Evolutionary conservation across 345 rosid species (phyloP), one percentile per base, ranked within the genome.

Genomic region (Populus euphratica): DNA sequence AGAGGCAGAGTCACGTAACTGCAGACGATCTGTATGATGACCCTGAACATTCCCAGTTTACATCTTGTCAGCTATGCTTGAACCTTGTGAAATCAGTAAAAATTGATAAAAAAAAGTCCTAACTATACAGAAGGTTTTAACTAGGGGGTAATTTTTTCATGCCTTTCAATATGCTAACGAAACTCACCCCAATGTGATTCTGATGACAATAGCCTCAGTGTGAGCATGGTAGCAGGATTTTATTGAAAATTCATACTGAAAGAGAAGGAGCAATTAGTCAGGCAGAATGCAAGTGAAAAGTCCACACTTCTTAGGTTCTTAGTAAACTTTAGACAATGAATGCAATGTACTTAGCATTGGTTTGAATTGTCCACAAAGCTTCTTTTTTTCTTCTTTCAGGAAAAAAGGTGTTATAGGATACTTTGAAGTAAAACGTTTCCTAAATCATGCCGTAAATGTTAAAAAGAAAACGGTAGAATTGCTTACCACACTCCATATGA

Each of bases 1-100:
- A 96, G 92, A 70, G 99, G 98, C 76, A 96, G 89, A 29, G 97
- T 93, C 80, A 96, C 92, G 69, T 96, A 96, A 76, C 99, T 96
- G 90, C 99, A 96, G 31, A 93, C 47, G 68, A 96, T 78, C 81
- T 93, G 98, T 79, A 89, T 87, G 54, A 90, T 8, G 62, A 92
- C 86, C 93, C 98, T 96, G 90, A 23, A 83, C 79, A 39, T 39
- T 67, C 33, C 25, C 52, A 16, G 35, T 76, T 70, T 35, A n/a
- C 52, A 61, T 70, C 68, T 35, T n/a, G 56, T 81, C 39, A 80
- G 72, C 35, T 64, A 29, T 52, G 20, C 13, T 38, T n/a, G 5
- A 56, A 68, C 20, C 43, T 36, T 21, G 6, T 8, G 12, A 8
- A 70, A 21, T 36, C 61, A 12, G 23, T 27, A 36, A 7, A 14